Conservation (phyloP, 768 basidiomycete species). For the Boletus speciosus region DNA sequence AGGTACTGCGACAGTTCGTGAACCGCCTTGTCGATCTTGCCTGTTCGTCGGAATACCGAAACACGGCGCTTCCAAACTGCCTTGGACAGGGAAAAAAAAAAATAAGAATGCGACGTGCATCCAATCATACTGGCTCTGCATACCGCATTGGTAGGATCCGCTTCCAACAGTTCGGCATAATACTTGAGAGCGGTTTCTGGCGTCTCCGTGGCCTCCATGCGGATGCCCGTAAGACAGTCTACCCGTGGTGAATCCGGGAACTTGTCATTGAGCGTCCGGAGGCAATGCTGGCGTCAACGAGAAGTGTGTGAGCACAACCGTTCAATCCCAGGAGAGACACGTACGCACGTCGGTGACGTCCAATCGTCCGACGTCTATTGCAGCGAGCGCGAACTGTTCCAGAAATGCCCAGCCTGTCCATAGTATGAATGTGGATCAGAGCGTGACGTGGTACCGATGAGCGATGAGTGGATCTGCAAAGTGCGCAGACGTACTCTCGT, state of each 20-base stretch:
- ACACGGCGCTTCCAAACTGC: conserved; percentile 80
- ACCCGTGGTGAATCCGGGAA: conserved; percentile 82
- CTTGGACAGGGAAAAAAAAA: conserved; percentile 25
- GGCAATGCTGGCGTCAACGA: conserved; percentile 28
- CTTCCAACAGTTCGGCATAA: conserved; percentile 58
- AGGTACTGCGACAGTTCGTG: conserved; percentile 69
- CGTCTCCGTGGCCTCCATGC: conserved; percentile 66
- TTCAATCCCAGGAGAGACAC: neutral
- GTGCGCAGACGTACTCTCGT: conserved; percentile 45
- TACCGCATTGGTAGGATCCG: conserved; percentile 70
- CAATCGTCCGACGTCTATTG: conserved; percentile 69
- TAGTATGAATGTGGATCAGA: neutral
- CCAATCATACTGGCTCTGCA: conserved; percentile 28
- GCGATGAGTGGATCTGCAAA: too few species aligned
- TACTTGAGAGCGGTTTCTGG: conserved; percentile 55
- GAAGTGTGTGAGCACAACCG: conserved; percentile 4
- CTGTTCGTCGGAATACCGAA: conserved; percentile 60
- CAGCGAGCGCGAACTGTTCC: conserved; percentile 76
- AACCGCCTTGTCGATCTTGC: conserved; percentile 63
- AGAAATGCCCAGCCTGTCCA: conserved; percentile 69
- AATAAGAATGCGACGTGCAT: neutral
- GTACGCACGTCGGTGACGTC: conserved; percentile 71
- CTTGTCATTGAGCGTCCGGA: conserved; percentile 55
- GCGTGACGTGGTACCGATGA: neutral
- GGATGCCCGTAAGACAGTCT: conserved; percentile 71